Conservation (phyloP, 2,329 filamentous ascomycete species). For the Neurospora sp. region DNA sequence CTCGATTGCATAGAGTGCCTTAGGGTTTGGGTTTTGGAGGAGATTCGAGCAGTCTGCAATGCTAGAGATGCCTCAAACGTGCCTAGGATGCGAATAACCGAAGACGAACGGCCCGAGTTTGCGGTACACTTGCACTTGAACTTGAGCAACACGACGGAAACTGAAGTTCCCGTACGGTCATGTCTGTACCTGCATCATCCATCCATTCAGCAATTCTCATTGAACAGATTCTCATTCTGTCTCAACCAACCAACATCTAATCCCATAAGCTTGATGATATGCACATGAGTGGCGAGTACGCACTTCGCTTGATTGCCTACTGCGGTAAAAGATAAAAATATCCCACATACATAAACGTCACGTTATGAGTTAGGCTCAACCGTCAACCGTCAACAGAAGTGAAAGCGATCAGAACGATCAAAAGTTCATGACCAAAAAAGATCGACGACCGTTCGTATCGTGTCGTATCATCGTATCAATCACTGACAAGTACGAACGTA, state of each 20-base stretch:
- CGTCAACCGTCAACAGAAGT: background rate
- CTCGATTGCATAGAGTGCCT: no score
- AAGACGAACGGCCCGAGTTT: no score
- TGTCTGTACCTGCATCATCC: conserved; percentile 10
- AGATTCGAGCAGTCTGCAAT: no score
- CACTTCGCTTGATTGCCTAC: no score
- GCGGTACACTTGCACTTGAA: background rate
- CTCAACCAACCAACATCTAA: background rate
- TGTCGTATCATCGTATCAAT: background rate
- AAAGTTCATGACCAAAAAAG: background rate
- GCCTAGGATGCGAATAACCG: no score
- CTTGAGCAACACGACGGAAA: background rate
- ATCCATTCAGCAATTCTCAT: background rate
- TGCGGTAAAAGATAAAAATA: background rate
- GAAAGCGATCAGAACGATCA: background rate
- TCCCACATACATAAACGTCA: background rate
- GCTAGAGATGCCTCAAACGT: no score
- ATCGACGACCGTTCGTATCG: background rate
- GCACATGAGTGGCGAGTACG: background rate
- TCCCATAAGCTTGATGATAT: background rate
- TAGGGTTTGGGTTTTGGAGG: no score
- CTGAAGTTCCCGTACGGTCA: background rate
- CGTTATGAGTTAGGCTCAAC: background rate
- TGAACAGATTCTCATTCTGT: background rate
- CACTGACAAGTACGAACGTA: background rate